Conservation (phyloP, 805 yeast species). For the Tetrapisispora arboricola region DNA sequence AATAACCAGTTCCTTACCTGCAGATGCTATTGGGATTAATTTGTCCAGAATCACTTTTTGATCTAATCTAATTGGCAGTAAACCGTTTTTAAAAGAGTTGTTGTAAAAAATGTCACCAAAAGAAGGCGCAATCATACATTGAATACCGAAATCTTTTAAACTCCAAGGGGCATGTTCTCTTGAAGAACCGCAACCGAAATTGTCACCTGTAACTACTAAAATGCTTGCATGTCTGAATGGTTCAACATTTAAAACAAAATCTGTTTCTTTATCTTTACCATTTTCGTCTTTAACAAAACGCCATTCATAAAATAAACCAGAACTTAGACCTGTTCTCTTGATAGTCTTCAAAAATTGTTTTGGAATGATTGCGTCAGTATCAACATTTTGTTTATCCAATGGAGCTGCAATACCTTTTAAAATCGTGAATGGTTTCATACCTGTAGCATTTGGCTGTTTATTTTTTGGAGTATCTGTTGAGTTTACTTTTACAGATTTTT, state of each 20-base stretch:
- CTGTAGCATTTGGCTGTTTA: constrained; percentile 31
- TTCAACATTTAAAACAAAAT: constrained; percentile 75
- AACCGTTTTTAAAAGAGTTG: constrained; percentile 92
- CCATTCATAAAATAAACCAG: constrained; percentile 85
- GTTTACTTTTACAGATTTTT: constrained; percentile 1
- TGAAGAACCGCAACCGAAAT: constrained; percentile 98
- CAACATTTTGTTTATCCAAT: constrained; percentile 87
- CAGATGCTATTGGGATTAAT: constrained; percentile 69
- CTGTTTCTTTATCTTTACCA: constrained; percentile 75
- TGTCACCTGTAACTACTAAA: constrained; percentile 87
- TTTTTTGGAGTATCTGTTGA: constrained; percentile 21
- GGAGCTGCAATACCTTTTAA: constrained; percentile 89
- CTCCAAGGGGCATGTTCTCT: constrained; percentile 99
- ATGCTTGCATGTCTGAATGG: constrained; percentile 77
- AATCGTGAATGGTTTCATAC: constrained; percentile 66
- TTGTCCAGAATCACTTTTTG: constrained; percentile 62
- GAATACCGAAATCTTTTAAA: constrained; percentile 91
- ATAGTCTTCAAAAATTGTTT: constrained; percentile 96
- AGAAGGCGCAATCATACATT: constrained; percentile 92
- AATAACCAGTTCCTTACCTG: constrained; percentile 57
- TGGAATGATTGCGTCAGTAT: constrained; percentile 97
- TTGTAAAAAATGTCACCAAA: constrained; percentile 97
- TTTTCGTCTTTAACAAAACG: constrained; percentile 57
- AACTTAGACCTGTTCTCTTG: constrained; percentile 86
- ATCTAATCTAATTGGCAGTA: constrained; percentile 85